Percentiles rank a stretch among this genome's conserved stretches.
Evolutionary conservation across 73 alveolate species (phyloP).

Genomic region (Uronychia binucleata): DNA sequence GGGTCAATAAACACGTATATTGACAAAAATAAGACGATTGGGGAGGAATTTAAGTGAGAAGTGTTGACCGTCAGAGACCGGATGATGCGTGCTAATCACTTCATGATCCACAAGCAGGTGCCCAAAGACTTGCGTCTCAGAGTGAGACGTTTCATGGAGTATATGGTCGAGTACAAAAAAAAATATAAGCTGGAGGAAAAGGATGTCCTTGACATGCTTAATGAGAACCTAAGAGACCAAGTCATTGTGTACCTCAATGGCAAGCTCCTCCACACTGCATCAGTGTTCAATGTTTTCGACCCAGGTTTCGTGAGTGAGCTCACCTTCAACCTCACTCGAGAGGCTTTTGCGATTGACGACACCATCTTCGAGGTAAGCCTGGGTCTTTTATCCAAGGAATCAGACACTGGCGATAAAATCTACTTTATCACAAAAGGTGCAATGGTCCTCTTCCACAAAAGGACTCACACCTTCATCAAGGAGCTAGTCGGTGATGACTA

Average conservation of each 20-base stretch:
- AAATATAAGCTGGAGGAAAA: slow-evolving; percentile 60
- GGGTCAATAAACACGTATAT: slow-evolving; percentile 80
- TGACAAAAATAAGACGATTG: slow-evolving; percentile 74
- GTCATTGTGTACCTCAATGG: slow-evolving; percentile 49
- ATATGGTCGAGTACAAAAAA: slow-evolving; percentile 59
- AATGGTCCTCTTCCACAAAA: slow-evolving; percentile 49
- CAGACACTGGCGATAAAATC: slow-evolving; percentile 43
- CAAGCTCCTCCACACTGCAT: slow-evolving; percentile 4
- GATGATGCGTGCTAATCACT: slow-evolving; percentile 66
- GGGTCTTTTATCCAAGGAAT: slow-evolving; percentile 34
- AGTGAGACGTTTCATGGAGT: slow-evolving; percentile 76
- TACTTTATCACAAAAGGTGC: slow-evolving; percentile 66
- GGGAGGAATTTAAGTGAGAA: slow-evolving; percentile 42
- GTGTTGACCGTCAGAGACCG: slow-evolving; percentile 46
- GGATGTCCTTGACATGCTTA: slow-evolving; percentile 50
- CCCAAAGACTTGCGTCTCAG: slow-evolving; percentile 66
- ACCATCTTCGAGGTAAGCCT: slow-evolving; percentile 56
- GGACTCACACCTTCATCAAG: slow-evolving; percentile 47
- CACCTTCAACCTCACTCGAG: slow-evolving; percentile 31
- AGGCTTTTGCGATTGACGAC: slow-evolving; percentile 51
- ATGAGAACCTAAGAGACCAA: slow-evolving; percentile 48
- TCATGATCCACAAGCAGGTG: slow-evolving; percentile 60
- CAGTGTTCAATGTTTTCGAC: slow-evolving; percentile 17
- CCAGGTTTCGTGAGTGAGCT: slow-evolving; percentile 20
- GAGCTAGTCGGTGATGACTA: slow-evolving; percentile 45